Percentiles rank a stretch among this genome's conserved stretches.
These are phyloP conservation scores for Termitomyces sp. DNA, from an alignment of 768 basidiomycete genomes.

Conservation along the genomic window DNA sequence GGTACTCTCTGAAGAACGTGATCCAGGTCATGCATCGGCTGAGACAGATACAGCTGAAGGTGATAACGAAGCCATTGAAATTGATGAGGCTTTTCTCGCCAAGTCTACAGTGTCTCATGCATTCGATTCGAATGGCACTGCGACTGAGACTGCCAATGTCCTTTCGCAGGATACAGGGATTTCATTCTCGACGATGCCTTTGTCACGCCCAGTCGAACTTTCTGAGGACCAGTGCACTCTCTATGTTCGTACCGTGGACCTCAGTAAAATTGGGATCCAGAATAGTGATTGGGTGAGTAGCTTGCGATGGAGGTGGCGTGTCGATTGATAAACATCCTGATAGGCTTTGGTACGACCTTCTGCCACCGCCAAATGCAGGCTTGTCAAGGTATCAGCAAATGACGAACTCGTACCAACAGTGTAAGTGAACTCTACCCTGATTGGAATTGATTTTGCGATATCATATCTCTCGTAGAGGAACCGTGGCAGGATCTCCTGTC, in stretches of 20 bases:
- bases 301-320: not conserved
- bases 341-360: conserved; percentile 48
- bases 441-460: not conserved
- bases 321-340: conserved; percentile 5
- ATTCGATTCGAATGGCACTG: conserved; percentile 13
- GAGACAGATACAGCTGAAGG: conserved; percentile 11
- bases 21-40: conserved; percentile 10
- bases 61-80: conserved; percentile 51
- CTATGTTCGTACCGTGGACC: conserved; percentile 57
- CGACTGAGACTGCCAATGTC: conserved; percentile 2
- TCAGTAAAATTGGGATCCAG: conserved; percentile 60
- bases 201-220: conserved; percentile 26
- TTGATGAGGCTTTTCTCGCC: conserved; percentile 67
- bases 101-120: conserved; percentile 34
- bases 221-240: conserved; percentile 48
- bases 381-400: conserved; percentile 53
- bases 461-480: conserved; percentile 26
- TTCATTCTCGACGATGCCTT: conserved; percentile 22
- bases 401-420: conserved; percentile 33
- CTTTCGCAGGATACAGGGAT: conserved; percentile 11
- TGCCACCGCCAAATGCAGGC: conserved; percentile 32
- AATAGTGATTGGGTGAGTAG: conserved; percentile 72
- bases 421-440: conserved; percentile 21
- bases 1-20: conserved; percentile 23
- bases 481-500: conserved; percentile 37